Conservation (phyloP, 2,329 filamentous ascomycete species). For the Didymella lethalis region DNA sequence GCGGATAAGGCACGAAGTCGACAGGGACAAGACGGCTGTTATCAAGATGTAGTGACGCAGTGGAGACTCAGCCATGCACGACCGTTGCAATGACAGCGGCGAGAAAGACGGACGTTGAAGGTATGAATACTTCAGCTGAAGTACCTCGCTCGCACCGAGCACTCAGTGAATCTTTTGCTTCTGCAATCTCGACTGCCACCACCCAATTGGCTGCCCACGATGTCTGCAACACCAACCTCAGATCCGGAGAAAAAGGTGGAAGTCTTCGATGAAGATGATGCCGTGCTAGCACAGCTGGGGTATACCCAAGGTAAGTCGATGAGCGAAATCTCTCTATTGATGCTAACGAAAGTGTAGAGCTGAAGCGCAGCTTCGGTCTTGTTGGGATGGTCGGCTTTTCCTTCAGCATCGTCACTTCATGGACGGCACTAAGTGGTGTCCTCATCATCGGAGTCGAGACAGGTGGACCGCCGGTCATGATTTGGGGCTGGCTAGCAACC, state of each 20-base stretch:
- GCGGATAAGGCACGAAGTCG: constrained; percentile 6
- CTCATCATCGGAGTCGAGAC: constrained; percentile 64
- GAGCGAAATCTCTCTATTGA: not conserved
- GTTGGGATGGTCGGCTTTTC: constrained; percentile 66
- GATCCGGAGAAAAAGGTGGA: constrained; percentile 37
- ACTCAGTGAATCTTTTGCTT: not conserved
- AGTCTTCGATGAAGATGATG: constrained; percentile 46
- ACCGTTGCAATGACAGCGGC: constrained; percentile 17
- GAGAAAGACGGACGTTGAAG: constrained; percentile 10
- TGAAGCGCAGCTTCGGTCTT: constrained; percentile 56
- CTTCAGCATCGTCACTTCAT: constrained; percentile 66
- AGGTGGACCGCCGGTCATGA: constrained; percentile 66
- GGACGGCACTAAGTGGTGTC: constrained; percentile 65
- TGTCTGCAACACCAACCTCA: constrained; percentile 20
- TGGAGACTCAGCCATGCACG: constrained; percentile 18
- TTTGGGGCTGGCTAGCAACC: constrained; percentile 65
- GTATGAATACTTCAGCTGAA: constrained; percentile 11
- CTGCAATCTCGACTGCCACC: not conserved
- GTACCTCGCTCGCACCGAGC: not conserved
- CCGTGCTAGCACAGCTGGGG: constrained; percentile 51
- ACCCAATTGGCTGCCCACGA: constrained; percentile 1
- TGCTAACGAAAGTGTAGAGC: constrained; percentile 50
- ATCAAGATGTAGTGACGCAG: constrained; percentile 23
- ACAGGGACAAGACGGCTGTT: constrained; percentile 14
- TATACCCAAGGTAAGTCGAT: constrained; percentile 49